Evolutionary conservation across 305 asterid genomes (phyloP).

Genomic region (Solanum hybrid): DNA sequence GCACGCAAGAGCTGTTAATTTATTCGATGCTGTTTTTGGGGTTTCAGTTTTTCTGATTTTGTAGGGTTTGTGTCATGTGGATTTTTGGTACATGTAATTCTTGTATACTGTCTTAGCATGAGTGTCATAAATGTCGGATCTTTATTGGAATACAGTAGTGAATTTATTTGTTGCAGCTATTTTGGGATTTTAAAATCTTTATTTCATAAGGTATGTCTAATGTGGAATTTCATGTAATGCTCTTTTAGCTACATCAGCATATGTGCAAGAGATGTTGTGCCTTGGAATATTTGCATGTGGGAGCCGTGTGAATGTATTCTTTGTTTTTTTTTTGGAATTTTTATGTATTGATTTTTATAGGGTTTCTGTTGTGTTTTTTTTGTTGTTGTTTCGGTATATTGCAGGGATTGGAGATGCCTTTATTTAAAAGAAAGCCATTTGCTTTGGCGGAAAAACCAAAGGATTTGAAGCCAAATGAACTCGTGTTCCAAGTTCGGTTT

Average conservation of each 20-base stretch:
- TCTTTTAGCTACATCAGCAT: background rate
- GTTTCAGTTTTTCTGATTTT: background rate
- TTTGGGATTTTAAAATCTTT: background rate
- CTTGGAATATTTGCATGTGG: background rate
- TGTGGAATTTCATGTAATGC: background rate
- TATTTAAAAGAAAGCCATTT: slow-evolving; percentile 62
- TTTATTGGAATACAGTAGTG: background rate
- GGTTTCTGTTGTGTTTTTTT: background rate
- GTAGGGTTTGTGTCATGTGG: slow-evolving; percentile 1
- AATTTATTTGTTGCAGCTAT: background rate
- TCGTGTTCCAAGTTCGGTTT: slow-evolving; percentile 64
- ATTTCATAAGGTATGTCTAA: background rate
- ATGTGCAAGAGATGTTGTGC: slow-evolving; percentile 1
- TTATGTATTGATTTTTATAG: slow-evolving; percentile 5
- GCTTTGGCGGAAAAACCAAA: slow-evolving; percentile 52
- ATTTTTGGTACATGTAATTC: background rate
- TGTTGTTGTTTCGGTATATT: slow-evolving; percentile 3
- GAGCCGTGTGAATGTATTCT: background rate
- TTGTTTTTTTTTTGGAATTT: background rate
- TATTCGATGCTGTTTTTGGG: background rate
- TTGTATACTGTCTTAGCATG: background rate
- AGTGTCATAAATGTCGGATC: background rate
- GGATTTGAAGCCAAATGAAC: slow-evolving; percentile 71
- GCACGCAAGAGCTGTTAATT: background rate
- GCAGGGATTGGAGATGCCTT: slow-evolving; percentile 56